Conservation (phyloP, 345 rosid species). For the Carallia pectinifolia region DNA sequence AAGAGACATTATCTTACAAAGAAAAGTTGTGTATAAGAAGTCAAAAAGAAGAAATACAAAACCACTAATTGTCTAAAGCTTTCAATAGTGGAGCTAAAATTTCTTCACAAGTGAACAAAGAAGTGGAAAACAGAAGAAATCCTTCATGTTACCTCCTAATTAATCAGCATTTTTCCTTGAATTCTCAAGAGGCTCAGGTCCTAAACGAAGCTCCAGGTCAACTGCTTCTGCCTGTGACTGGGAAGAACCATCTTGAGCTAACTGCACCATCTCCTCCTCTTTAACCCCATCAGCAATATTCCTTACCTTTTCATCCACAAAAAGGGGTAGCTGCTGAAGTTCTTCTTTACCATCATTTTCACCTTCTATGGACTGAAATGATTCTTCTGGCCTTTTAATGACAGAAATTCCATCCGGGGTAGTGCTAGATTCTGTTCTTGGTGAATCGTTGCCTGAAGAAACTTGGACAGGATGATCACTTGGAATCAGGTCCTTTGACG, state of each 20-base stretch:
- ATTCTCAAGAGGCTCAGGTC: slow-evolving; percentile 17
- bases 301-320: neutral
- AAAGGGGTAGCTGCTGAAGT: neutral
- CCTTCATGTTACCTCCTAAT: neutral
- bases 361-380: neutral
- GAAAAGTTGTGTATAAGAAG: too few relatives aligned
- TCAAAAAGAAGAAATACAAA: too few relatives aligned
- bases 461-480: neutral
- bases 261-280: neutral
- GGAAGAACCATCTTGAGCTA: neutral
- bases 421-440: neutral
- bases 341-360: neutral
- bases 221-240: neutral
- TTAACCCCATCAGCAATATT: neutral
- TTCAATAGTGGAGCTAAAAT: too few relatives aligned
- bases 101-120: neutral
- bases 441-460: neutral
- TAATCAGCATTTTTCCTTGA: neutral
- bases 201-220: slow-evolving; percentile 30
- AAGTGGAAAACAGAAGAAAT: neutral
- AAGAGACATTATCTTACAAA: too few relatives aligned
- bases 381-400: slow-evolving; percentile 7
- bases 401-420: slow-evolving; percentile 10
- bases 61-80: too few relatives aligned
- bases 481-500: neutral